Evolutionary conservation across 352 stramenopile species (phyloP).

Genomic region (Lagenidium giganteum): DNA sequence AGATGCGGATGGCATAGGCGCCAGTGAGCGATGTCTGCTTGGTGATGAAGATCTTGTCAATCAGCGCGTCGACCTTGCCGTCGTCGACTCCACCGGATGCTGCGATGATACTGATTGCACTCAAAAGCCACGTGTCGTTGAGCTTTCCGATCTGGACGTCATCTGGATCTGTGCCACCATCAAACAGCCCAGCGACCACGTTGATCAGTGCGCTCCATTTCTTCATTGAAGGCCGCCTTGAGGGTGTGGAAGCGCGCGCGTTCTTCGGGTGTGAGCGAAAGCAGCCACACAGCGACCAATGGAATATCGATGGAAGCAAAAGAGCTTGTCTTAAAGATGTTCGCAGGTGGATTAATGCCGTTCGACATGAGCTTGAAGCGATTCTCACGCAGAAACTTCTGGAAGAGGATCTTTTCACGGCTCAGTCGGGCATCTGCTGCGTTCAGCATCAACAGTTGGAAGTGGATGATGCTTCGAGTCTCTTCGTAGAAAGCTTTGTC

Average conservation of each 20-base stretch:
- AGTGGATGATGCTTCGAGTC: constrained; percentile 87
- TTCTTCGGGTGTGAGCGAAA: constrained; percentile 79
- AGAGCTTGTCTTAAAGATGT: constrained; percentile 87
- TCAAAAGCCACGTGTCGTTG: constrained; percentile 88
- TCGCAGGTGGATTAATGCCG: constrained; percentile 85
- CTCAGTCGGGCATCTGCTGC: constrained; percentile 82
- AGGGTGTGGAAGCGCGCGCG: constrained; percentile 84
- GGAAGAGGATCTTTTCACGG: constrained; percentile 89
- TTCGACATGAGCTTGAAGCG: constrained; percentile 93
- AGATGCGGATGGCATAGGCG: constrained; percentile 88
- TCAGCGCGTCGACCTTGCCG: constrained; percentile 83
- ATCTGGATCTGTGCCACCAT: constrained; percentile 89
- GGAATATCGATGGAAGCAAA: constrained; percentile 89
- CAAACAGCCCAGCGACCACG: constrained; percentile 83
- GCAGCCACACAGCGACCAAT: constrained; percentile 87
- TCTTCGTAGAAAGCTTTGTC: constrained; percentile 85
- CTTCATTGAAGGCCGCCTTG: constrained; percentile 82
- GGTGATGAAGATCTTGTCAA: constrained; percentile 87
- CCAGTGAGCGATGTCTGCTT: constrained; percentile 89
- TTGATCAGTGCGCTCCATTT: constrained; percentile 88
- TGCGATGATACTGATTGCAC: constrained; percentile 87
- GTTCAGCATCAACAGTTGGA: constrained; percentile 88
- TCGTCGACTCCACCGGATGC: constrained; percentile 86
- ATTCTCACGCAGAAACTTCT: constrained; percentile 92
- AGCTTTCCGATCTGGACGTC: constrained; percentile 81